Evolutionary conservation across 2,329 filamentous ascomycete species (phyloP), one percentile per base, ranked within the genome.

Genomic region (Ophiostoma sp.): DNA sequence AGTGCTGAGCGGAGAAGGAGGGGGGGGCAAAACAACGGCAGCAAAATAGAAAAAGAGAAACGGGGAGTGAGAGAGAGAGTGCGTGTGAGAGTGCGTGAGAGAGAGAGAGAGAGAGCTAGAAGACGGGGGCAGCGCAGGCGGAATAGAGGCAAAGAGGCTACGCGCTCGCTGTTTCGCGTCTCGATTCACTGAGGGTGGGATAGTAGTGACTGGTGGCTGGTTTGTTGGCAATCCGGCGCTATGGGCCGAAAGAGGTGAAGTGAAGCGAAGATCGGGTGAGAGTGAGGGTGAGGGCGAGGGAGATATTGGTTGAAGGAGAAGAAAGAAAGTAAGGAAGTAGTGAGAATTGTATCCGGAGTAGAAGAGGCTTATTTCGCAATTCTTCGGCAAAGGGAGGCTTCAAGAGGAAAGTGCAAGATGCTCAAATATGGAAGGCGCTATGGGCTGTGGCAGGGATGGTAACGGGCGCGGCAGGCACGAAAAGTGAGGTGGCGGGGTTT

Each of bases 401-500:
- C 10, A n/a, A 57, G 52, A 27, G 10, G 52, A 57, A 57, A 48
- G 44, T 48, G 52, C 52, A n/a, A 31, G 44, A 48, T 20, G 44
- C 17, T n/a, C 17, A 20, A 57, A 57, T 23, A 57, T 27, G 23
- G 52, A 57, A 57, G 52, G 52, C 23, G 23, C 52, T 23, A 57
- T 62, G 57, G 57, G 57, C 52, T 69, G 65, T 35, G 52, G 52
- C 23, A 60, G 52, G 52, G 44, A 48, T 48, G 44, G 20, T 1
- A 64, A 67, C 23, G 41, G 66, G 67, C n/a, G 62, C 54, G 69
- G 60, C n/a, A 62, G 35, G 60, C 31, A 48, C 60, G 68, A 68
- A 72, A 71, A 71, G 68, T 69, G 67, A 69, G 72, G 70, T 72
- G 71, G 71, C 71, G 69, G 72, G 71, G 71, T 73, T 48, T 52